Base-by-base conservation (phyloP, 1,284 basidiomycete genomes). In the Psilocybe mexicana region DNA sequence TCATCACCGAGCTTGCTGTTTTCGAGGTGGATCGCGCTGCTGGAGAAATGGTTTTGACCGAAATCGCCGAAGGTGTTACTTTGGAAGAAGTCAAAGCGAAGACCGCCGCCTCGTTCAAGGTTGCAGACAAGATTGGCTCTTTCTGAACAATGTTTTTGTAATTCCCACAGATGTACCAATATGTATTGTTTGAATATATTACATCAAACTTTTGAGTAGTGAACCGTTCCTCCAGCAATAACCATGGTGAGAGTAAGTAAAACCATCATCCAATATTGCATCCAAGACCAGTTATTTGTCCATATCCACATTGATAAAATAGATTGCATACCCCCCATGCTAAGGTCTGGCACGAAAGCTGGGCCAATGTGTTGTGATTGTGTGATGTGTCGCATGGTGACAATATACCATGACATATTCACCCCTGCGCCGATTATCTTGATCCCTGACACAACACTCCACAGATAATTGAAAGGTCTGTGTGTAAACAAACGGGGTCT, bases 1-100 rank as follows among this genome's bases (percentile, higher is more conserved):
- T 98, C 71, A 88, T 98, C 71, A 98, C 96, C 1, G 95, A 98
- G 69, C 81, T 96, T 38, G 91, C 88, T 35, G 94, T 95, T 46
- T 98, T 98, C 73, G 80, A 91, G 53, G 92, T 98, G 14, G 91
- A 97, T 72, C 82, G 92, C 55, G 78, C 76, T 59, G 81, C 83
- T 46, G 90, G 92, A 14, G 82, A 81, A 62, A 76, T 98, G 70
- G 85, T 84, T 47, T 78, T 98, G 65, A 84, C 86, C 54, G 96
- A 97, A 73, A 72, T 96, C 47, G 90, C 90, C 42, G 86, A 92
- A 61, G 94, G 94, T 11, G 86, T 89, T 6, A 90, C 86, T 6
- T 70, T 96, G 50, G 90, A 95, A 40, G 92, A 96, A 72, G 86
- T 98, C 54, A 85, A 81, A 70, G 81, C 85, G 38, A 95, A 94